A percentile compares a stretch with the other conserved stretches of the same genome.
phyloP scores from a whole-genome alignment of 169 alveolate genomes.

The Babesia bovis region DNA sequence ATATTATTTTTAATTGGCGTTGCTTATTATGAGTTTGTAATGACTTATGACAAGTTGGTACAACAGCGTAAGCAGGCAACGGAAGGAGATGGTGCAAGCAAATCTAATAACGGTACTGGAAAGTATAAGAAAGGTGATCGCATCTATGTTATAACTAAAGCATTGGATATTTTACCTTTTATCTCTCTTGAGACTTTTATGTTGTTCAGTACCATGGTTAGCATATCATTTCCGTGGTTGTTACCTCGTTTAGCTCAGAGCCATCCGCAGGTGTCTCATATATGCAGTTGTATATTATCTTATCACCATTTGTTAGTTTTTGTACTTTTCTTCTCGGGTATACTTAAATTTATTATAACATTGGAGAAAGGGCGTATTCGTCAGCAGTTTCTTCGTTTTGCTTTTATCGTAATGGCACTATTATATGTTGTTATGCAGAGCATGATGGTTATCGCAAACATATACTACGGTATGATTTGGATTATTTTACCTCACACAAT shows the following conservation, averaged over 20 bases:
- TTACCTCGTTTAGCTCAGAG: conserved; percentile 70
- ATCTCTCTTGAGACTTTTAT: conserved; percentile 58
- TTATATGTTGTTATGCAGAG: conserved; percentile 73
- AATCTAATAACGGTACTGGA: conserved; percentile 4
- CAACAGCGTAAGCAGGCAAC: conserved; percentile 21
- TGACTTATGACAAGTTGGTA: conserved; percentile 43
- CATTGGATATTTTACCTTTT: conserved; percentile 46
- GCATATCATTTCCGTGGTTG: conserved; percentile 75
- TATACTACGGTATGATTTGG: conserved; percentile 95
- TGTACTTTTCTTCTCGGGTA: conserved; percentile 83
- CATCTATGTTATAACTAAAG: conserved; percentile 48
- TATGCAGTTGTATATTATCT: conserved; percentile 59
- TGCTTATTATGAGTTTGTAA: conserved; percentile 55
- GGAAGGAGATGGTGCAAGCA: conserved; percentile 5
- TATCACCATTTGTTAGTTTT: conserved; percentile 89
- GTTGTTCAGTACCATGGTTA: conserved; percentile 50
- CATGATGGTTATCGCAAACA: conserved; percentile 84
- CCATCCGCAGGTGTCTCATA: conserved; percentile 26
- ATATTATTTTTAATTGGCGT: conserved; percentile 10
- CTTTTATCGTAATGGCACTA: conserved; percentile 74
- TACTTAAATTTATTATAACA: conserved; percentile 89
- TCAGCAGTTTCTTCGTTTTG: conserved; percentile 93
- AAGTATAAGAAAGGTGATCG: conserved; percentile 45
- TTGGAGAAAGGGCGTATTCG: conserved; percentile 86
- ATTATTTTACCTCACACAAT: conserved; percentile 91